A percentile compares a stretch with the other conserved stretches of the same genome.
phyloP scores from a whole-genome alignment of 2,329 filamentous ascomycete species.

The Cryphonectria parasitica region DNA sequence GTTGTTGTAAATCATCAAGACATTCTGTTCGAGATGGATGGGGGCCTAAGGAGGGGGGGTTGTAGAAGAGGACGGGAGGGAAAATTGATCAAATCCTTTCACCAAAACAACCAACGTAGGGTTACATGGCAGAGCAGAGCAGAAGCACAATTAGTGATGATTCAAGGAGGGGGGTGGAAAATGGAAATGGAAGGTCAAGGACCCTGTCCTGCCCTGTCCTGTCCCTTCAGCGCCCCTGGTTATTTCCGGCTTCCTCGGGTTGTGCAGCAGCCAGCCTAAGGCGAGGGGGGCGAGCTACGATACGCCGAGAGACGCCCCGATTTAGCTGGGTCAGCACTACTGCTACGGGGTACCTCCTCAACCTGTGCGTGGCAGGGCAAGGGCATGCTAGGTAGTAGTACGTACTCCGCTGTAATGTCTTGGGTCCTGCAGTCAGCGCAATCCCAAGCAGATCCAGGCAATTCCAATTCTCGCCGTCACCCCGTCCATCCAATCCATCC shows the following conservation, averaged over 20 bases:
- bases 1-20: not conserved
- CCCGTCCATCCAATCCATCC: not conserved
- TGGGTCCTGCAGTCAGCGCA: conserved; percentile 8
- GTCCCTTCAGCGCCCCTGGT: not conserved
- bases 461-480: conserved; percentile 5
- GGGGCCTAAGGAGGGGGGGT: too few relatives aligned
- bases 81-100: not conserved
- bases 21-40: not conserved
- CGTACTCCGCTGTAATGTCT: conserved; percentile 4
- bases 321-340: conserved; percentile 7
- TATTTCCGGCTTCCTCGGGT: not conserved
- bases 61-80: too few relatives aligned
- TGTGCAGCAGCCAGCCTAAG: not conserved
- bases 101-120: not conserved
- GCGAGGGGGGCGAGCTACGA: not conserved
- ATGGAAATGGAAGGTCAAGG: not conserved
- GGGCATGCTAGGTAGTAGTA: not conserved
- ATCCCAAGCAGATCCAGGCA: not conserved
- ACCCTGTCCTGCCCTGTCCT: not conserved
- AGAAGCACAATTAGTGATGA: not conserved
- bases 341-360: not conserved
- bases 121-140: not conserved
- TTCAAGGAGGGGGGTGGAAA: not conserved
- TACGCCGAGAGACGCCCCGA: not conserved
- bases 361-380: not conserved